Percentiles rank a stretch among this genome's conserved stretches.
phyloP scores from a whole-genome alignment of 148 eudicot genomes.

The Persicaria tinctoria region DNA sequence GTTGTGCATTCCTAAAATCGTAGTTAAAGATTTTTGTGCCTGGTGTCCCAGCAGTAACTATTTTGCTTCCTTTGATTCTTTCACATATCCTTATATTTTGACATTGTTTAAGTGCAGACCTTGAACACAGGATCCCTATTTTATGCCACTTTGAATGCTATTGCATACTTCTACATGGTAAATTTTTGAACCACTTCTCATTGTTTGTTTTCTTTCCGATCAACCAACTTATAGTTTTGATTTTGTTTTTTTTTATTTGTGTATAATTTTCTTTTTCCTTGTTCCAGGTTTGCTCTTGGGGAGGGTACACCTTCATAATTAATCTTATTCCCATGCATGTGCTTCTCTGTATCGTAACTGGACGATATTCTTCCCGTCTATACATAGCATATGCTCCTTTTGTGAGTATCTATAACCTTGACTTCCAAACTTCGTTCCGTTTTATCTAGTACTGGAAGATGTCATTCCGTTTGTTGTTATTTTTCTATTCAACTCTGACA shows the following conservation, averaged over 20 bases:
- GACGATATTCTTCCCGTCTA: slow-evolving; percentile 85
- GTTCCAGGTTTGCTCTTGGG: slow-evolving; percentile 95
- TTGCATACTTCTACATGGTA: slow-evolving; percentile 95
- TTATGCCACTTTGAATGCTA: slow-evolving; percentile 82
- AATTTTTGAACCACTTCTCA: neutral
- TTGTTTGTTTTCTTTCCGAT: slow-evolving; percentile 5
- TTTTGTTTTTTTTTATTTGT: neutral
- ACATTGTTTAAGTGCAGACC: slow-evolving; percentile 51
- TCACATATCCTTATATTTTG: slow-evolving; percentile 14
- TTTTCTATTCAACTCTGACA: neutral
- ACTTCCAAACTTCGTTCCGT: neutral
- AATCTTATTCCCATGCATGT: slow-evolving; percentile 98
- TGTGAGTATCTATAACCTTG: slow-evolving; percentile 39
- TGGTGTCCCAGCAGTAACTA: neutral
- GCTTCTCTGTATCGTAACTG: slow-evolving; percentile 88
- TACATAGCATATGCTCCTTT: slow-evolving; percentile 96
- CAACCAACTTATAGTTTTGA: neutral
- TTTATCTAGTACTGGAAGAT: neutral
- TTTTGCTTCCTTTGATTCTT: neutral
- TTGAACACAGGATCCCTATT: slow-evolving; percentile 92
- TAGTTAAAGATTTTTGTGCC: neutral
- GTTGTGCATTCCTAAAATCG: neutral
- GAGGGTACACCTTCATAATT: slow-evolving; percentile 97
- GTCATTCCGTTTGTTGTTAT: neutral
- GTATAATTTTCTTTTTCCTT: neutral